A percentile compares a stretch with the other conserved stretches of the same genome.
phyloP scores from a whole-genome alignment of 345 rosid species.

The Camelina hispida region DNA sequence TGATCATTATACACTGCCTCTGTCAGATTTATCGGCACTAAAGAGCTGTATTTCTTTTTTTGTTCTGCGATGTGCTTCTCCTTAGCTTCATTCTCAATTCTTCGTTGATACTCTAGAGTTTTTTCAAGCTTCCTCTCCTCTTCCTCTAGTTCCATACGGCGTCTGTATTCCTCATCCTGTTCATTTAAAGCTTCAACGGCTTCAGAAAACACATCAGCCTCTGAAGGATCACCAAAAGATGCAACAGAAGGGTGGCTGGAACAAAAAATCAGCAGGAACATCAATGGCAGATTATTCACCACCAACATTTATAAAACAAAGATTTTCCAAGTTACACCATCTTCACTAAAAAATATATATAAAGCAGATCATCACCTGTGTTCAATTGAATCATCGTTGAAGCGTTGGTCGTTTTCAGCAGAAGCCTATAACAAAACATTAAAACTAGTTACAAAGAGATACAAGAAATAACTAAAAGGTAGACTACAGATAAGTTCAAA shows the following conservation, averaged over 20 bases:
- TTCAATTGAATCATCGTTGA: slow-evolving; percentile 54
- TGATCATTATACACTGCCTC: slow-evolving; percentile 44
- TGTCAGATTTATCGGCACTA: slow-evolving; percentile 43
- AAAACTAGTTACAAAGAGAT: slow-evolving; percentile 8
- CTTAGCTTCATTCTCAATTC: slow-evolving; percentile 88
- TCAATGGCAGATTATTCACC: slow-evolving; percentile 13
- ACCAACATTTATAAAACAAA: slow-evolving; percentile 8
- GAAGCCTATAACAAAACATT: slow-evolving; percentile 52
- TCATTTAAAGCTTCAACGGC: slow-evolving; percentile 57
- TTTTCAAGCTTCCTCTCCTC: slow-evolving; percentile 92
- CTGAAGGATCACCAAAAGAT: slow-evolving; percentile 57
- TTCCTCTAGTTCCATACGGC: slow-evolving; percentile 74
- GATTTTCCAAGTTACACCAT: slow-evolving; percentile 22
- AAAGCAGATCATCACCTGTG: slow-evolving; percentile 49
- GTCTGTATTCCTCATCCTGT: slow-evolving; percentile 74
- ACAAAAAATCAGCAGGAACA: slow-evolving; percentile 39
- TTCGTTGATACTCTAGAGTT: slow-evolving; percentile 82
- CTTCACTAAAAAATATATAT: neutral
- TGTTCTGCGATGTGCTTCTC: slow-evolving; percentile 83
- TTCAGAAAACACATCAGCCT: slow-evolving; percentile 50
- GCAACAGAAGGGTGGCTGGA: slow-evolving; percentile 66
- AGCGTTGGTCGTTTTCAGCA: slow-evolving; percentile 51
- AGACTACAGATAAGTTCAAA: slow-evolving; percentile 34
- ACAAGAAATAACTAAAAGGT: slow-evolving; percentile 1
- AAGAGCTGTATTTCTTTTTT: slow-evolving; percentile 55